Conservation (phyloP, 1,284 basidiomycete genomes). For the Malassezia japonica region DNA sequence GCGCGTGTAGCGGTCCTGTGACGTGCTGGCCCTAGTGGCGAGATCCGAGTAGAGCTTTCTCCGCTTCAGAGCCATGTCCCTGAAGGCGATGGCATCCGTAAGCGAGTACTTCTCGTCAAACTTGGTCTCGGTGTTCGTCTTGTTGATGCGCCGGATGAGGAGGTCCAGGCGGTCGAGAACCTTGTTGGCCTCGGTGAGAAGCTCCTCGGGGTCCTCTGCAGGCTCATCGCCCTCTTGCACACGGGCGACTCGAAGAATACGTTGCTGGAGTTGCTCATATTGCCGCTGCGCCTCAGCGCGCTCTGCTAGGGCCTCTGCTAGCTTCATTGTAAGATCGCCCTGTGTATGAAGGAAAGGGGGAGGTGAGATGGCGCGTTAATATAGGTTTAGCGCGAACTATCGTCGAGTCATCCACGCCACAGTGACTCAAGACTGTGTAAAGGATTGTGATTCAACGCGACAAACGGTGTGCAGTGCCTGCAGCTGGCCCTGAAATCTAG, state of each 20-base stretch:
- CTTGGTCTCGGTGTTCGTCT: not conserved
- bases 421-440: too few species aligned
- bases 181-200: not conserved
- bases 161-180: not conserved
- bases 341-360: too few species aligned
- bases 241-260: not conserved
- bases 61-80: constrained; percentile 2
- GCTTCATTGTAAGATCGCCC: not conserved
- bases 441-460: too few species aligned
- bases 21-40: not conserved
- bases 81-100: constrained; percentile 3
- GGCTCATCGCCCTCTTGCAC: constrained; percentile 1
- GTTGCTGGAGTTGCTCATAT: not conserved
- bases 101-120: not conserved
- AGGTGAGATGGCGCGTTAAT: too few species aligned
- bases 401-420: too few species aligned
- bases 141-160: constrained; percentile 3
- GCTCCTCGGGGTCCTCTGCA: not conserved
- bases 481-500: too few species aligned
- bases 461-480: too few species aligned
- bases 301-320: constrained; percentile 5
- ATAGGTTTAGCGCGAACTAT: too few species aligned
- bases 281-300: constrained; percentile 1
- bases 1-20: not conserved
- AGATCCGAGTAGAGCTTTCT: constrained; percentile 5